Base-by-base conservation (phyloP, 1,284 basidiomycete species). In the Trametes polyzona region DNA sequence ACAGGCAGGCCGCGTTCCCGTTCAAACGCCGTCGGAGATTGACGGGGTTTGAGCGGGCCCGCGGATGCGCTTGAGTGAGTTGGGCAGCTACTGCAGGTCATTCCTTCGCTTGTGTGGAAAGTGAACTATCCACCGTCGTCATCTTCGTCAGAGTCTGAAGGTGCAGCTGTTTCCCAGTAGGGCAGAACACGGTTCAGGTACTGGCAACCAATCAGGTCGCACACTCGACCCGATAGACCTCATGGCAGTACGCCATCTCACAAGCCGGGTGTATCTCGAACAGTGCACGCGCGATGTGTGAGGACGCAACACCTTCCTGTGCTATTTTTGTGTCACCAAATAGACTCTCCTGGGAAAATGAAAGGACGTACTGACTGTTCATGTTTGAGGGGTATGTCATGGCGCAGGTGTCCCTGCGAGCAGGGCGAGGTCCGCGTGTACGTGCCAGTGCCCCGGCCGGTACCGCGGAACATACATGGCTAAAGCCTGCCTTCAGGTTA, bases 31-130 rank as follows among this genome's bases (percentile, higher is more conserved):
- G 36, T 41, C 48, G 37, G 37, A 41, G 48, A 50, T 50, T 17
- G 29, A 29, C 48, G 48, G 48, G 32, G 29, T 50, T 50, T 50
- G 48, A 50, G 48, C 48, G 48, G 48, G 37, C 27, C 48, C 36
- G 36, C 48, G 48, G 48, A 26, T 41, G 36, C 40, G 17, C 43
- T 16, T 16, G 7, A 12, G 21, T 33, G 14, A 50, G 16, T 40
- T 29, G 48, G n/a, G 27, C 37, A 24, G 29, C 48, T 23, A 37
- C 48, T 21, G 24, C 37, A 11, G 37, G 37, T 32, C 12, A 16
- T 29, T 19, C 29, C 27, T 12, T 41, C 37, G 19, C 16, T 5
- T 48, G 39, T 17, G 10, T 7, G 9, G 11, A 19, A 36, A 50
- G 46, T 32, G 37, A 41, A 50, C 48, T 41, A 19, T 40, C 17